phyloP scores from a whole-genome alignment of 176 grass and related monocot genomes.

The Oryza rufipogon region DNA sequence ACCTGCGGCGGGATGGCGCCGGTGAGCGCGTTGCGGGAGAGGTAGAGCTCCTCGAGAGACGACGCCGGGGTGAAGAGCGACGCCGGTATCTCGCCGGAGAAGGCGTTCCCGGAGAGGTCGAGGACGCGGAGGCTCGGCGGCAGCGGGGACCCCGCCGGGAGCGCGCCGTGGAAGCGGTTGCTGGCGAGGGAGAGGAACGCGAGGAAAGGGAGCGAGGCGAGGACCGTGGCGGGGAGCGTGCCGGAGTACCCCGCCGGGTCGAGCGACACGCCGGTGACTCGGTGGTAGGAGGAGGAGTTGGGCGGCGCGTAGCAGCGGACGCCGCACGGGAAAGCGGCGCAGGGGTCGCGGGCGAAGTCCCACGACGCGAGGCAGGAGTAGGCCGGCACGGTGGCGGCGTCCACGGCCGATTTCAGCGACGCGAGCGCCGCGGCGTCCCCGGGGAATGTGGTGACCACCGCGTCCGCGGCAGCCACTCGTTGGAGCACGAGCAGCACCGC shows the following conservation, averaged over 20 bases:
- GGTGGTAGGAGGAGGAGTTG: conserved; percentile 33
- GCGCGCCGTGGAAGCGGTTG: conserved; percentile 57
- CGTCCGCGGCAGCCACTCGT: neutral
- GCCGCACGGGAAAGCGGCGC: conserved; percentile 48
- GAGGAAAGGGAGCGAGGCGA: conserved; percentile 48
- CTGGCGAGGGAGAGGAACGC: conserved; percentile 39
- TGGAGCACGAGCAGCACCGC: conserved; percentile 25
- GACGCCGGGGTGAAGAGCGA: conserved; percentile 28
- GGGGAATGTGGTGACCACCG: conserved; percentile 38
- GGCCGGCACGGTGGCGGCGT: conserved; percentile 36
- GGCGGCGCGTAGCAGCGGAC: conserved; percentile 29
- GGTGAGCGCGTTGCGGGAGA: conserved; percentile 52
- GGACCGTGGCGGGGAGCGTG: conserved; percentile 12
- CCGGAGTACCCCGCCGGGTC: conserved; percentile 57
- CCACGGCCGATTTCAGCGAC: conserved; percentile 41
- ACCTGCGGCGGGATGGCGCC: conserved; percentile 40
- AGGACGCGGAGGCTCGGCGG: conserved; percentile 33
- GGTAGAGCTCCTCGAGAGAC: conserved; percentile 50
- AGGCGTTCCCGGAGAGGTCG: conserved; percentile 51
- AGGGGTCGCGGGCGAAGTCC: conserved; percentile 50
- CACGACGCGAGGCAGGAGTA: conserved; percentile 58
- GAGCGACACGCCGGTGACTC: conserved; percentile 50
- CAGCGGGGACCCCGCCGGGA: conserved; percentile 28
- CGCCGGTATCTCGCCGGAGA: conserved; percentile 53
- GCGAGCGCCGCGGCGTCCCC: conserved; percentile 45